These are phyloP conservation scores for Clarireedia sp. DNA, from an alignment of 2,329 filamentous ascomycete species.

Conservation along the genomic window DNA sequence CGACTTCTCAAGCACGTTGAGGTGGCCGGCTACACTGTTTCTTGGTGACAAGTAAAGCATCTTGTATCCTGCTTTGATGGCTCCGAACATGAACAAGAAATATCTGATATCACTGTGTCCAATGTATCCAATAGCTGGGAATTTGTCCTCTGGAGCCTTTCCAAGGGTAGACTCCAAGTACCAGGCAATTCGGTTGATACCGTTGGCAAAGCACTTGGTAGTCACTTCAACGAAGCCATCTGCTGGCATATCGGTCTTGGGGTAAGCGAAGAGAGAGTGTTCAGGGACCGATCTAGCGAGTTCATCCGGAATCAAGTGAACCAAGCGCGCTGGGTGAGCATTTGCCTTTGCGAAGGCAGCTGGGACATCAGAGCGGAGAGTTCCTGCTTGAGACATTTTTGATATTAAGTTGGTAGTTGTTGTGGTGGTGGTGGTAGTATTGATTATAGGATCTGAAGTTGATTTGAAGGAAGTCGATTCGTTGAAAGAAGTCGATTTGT, in stretches of 20 bases:
- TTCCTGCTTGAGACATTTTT: slow-evolving; percentile 13
- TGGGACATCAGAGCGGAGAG: slow-evolving; percentile 7
- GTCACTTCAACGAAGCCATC: slow-evolving; percentile 20
- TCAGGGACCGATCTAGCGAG: slow-evolving; percentile 15
- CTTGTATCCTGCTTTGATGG: slow-evolving; percentile 32
- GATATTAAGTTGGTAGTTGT: background rate
- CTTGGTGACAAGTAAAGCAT: slow-evolving; percentile 32
- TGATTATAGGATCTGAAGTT: background rate
- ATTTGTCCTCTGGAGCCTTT: slow-evolving; percentile 2
- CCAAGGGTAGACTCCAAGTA: slow-evolving; percentile 15
- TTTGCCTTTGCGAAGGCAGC: slow-evolving; percentile 5
- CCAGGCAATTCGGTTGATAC: slow-evolving; percentile 17
- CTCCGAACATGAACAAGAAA: slow-evolving; percentile 19
- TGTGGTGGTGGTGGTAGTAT: background rate
- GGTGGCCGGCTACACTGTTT: slow-evolving; percentile 29
- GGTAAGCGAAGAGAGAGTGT: slow-evolving; percentile 18
- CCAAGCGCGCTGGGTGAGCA: slow-evolving; percentile 12
- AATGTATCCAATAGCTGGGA: slow-evolving; percentile 11
- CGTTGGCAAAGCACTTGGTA: slow-evolving; percentile 17
- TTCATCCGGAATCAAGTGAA: slow-evolving; percentile 18
- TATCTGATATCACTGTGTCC: slow-evolving; percentile 17
- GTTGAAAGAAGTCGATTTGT: too few species aligned
- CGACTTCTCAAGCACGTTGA: slow-evolving; percentile 30
- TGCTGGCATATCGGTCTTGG: slow-evolving; percentile 13
- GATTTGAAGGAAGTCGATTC: too few species aligned